A percentile compares a stretch with the other conserved stretches of the same genome.
Evolutionary conservation across 257 asterid species (phyloP).

Genomic region (Scutellaria galericulata): DNA sequence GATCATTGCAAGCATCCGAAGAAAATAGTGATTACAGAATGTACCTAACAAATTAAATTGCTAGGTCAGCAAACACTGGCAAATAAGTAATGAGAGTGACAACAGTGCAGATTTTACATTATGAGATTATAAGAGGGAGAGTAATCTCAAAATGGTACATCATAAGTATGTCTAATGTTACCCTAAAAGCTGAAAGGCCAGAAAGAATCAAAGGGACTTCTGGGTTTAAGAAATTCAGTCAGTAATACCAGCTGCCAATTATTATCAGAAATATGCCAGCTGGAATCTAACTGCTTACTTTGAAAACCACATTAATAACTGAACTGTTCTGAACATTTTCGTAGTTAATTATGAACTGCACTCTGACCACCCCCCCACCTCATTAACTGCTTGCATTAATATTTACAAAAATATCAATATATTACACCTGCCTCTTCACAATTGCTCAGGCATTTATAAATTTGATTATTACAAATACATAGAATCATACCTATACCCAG

Average conservation of each 20-base stretch:
- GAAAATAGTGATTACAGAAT: constrained; percentile 93
- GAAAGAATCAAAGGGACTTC: constrained; percentile 19
- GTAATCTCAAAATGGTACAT: background rate
- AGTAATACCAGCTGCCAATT: constrained; percentile 19
- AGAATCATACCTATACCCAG: constrained; percentile 77
- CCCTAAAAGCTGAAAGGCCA: constrained; percentile 23
- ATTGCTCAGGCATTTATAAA: background rate
- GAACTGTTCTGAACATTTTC: constrained; percentile 18
- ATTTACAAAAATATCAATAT: background rate
- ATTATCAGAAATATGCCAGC: background rate
- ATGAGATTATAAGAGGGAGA: constrained; percentile 18
- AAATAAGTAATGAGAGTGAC: constrained; percentile 25
- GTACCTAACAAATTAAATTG: constrained; percentile 51
- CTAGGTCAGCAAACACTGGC: constrained; percentile 21
- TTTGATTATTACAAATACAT: background rate
- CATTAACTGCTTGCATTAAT: background rate
- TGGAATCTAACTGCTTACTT: background rate
- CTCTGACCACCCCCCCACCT: constrained; percentile 3
- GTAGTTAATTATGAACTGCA: background rate
- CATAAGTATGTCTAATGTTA: background rate
- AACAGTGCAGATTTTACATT: constrained; percentile 8
- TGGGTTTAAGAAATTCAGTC: constrained; percentile 13
- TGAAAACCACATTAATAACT: constrained; percentile 12
- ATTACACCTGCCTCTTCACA: background rate
- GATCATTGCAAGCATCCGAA: constrained; percentile 78